Evolutionary conservation across 1,284 basidiomycete genomes (phyloP), one percentile per base, ranked within the genome.

Genomic region (Apiotrichum gamsii): DNA sequence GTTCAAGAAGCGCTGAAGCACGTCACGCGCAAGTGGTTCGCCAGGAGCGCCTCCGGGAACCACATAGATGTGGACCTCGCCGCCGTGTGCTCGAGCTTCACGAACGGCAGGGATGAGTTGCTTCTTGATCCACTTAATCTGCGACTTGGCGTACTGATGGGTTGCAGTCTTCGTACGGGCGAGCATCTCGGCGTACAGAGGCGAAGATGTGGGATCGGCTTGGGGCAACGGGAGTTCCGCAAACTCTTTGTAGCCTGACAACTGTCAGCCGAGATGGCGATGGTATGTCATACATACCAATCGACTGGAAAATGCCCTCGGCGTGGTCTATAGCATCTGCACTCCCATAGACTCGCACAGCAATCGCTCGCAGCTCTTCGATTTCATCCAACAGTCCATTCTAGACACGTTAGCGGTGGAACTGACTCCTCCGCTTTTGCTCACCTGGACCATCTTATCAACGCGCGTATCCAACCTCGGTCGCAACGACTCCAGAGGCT

Each of bases 61-160:
- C 3, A 58, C 61, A 45, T 52, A 76, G 21, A 74, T 57, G 45
- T 58, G 72, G 40, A 66, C 77, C 41, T 61, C 67, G 3, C 56
- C 61, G 0, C 65, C 67, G 8, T 54, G 39, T 5, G 60, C 48
- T 51, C 81, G 77, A 11, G 79, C 77, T 25, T 76, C 77, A 29
- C 78, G 64, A 3, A 87, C 75, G 2, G 82, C 84, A 1, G 91
- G 91, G 9, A 96, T 67, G 5, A 98, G 73, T 70, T 95, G 93
- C 65, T 90, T 91, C 32, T 82, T 79, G 43, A 98, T 83, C 95
- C 95, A 99, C 40, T 84, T 83, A 31, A 91, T 77, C 67, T 99
- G 95, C 16, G 83, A 78, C 65, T 87, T 90, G 0, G 95, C 90
- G 64, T 98, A 99, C 69, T 90, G 86, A 16, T 87, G 76, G 1